Base-by-base conservation (phyloP, 305 asterid species). In the Plantago coronopus region DNA sequence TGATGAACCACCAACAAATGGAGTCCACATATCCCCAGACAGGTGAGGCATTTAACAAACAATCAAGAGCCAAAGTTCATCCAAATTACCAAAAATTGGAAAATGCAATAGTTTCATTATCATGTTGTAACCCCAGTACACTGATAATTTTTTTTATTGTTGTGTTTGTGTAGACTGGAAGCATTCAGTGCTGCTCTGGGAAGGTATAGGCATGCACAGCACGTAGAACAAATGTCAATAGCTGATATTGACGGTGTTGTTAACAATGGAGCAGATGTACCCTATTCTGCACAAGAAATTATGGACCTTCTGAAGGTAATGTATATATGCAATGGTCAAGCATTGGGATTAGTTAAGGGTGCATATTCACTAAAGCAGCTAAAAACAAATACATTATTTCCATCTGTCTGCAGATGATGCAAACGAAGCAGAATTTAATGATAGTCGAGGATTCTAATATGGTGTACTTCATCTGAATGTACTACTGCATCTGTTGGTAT, bases 131-230 rank as follows among this genome's bases (percentile, higher is more conserved):
- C 5, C 4, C 2, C 38, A 31, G 7, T 38, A 38, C 3, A 38
- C 43, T 38, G 34, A 8, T 3, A 27, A 18, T 29, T 61, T 50
- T 22, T 38, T 5, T 3, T 57, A 18, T 58, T 21, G 34, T 48
- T 19, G 2, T 34, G 7, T 10, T 10, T 61, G 22, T 56, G 22
- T 68, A 93, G 99, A 72, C 63, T 87, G 63, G 88, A 87, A 44
- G 82, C 85, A 17, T 89, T 93, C 67, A 77, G 83, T 17, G 74
- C 82, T 34, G 81, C 85, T 10, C 75, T 93, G 16, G 97, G 96
- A 69, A 76, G 72, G 83, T 75, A 93, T 61, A 78, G 81, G 63
- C 89, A 76, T 55, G 74, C 83, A 46, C 95, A 84, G 23, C 97
- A 83, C 61, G 56, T 89, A 40, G 95, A 84, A 50, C 87, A 83